phyloP scores from a whole-genome alignment of 169 alveolate genomes.

The Plasmodium cynomolgi region DNA sequence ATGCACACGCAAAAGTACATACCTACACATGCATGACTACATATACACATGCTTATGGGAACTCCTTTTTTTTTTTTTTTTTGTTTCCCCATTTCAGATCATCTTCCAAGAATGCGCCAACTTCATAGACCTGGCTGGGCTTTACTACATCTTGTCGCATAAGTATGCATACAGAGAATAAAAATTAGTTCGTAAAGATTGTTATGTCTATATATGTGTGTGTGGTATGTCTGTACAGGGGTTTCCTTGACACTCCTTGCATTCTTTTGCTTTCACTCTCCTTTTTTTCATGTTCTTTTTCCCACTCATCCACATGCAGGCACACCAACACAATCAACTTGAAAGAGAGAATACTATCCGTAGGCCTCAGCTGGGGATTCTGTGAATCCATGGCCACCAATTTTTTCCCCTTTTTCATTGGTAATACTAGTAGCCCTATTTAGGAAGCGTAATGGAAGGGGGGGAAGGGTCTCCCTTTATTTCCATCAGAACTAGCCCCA shows the following conservation, averaged over 20 bases:
- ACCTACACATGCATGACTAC: neutral
- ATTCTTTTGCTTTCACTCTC: neutral
- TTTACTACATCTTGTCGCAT: slow-evolving; percentile 41
- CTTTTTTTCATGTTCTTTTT: neutral
- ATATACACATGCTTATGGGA: neutral
- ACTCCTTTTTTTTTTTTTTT: neutral
- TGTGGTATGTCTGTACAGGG: neutral
- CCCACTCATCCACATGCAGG: neutral
- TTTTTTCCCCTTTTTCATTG: slow-evolving; percentile 57
- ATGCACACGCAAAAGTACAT: neutral
- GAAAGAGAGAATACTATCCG: slow-evolving; percentile 63
- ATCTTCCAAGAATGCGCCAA: slow-evolving; percentile 52
- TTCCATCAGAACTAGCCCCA: neutral
- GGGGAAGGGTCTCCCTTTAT: neutral
- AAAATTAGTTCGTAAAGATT: neutral
- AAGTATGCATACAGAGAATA: slow-evolving; percentile 7
- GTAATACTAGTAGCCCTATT: neutral
- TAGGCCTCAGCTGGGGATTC: slow-evolving; percentile 71
- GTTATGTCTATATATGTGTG: neutral
- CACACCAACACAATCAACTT: slow-evolving; percentile 33
- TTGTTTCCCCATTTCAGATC: neutral
- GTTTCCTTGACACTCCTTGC: neutral
- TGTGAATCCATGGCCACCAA: slow-evolving; percentile 65
- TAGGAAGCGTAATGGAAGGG: neutral
- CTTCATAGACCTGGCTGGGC: slow-evolving; percentile 48